Base-by-base conservation (phyloP, 768 basidiomycete genomes). In the Lactarius sp. region DNA sequence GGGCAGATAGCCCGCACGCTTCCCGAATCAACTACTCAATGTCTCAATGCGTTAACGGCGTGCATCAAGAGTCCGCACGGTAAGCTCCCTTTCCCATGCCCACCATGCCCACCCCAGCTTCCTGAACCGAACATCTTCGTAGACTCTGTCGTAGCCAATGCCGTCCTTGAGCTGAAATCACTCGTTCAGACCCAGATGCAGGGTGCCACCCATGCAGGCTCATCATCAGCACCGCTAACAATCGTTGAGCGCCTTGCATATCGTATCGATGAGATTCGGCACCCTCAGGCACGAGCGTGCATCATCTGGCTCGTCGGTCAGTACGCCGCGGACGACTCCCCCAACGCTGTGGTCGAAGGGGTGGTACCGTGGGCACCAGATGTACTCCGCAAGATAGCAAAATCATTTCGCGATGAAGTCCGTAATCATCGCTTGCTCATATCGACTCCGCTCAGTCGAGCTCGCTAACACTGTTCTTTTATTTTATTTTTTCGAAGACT, bases 251-350 rank as follows among this genome's bases (percentile, higher is more conserved):
- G 85, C 41, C 83, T 98, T 6, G 92, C 93, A 0, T 80, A 83
- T 54, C 81, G 83, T 37, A 81, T 96, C 52, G 90, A 93, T 53
- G 86, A 85, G 56, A 90, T 98, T 56, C 81, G 78, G 7, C 91
- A 94, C 69, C 78, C 86, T 1, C 82, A 85, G 69, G 94, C 95
- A 1, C 78, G 92, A 36, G 93, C 95, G 0, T 94, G 90, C 68
- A 85, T 98, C 1, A 76, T 93, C 31, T 97, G 96, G 94, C 83
- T 98, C 0, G 93, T 94, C 0, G 95, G 96, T 0, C 93, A 97
- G 72, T 92, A 92, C 71, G 83, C 89, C 18, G 79, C 80, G 14
- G 81, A 86, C 13, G 78, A 79, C 7, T 73, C 46, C 66, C 74
- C 18, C 73, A 77, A 59, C 8, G 56, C 56, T 9, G 68, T 59